Percentiles rank a stretch among this genome's conserved stretches.
These are phyloP conservation scores for Straminergon stramineum DNA, from an alignment of 225 moss, liverwort and hornwort genomes.

Conservation along the genomic window DNA sequence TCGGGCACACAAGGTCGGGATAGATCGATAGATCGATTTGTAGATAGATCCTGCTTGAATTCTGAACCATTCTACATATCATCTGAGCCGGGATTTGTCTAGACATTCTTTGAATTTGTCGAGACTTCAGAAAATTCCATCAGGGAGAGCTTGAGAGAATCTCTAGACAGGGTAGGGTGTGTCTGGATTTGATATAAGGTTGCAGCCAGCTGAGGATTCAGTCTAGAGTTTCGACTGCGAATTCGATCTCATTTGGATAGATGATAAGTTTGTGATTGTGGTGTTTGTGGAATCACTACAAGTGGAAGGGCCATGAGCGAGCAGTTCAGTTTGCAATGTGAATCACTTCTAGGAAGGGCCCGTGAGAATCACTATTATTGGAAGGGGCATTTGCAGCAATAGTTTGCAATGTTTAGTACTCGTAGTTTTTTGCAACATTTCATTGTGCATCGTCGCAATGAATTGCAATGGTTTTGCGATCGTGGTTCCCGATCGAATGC, in stretches of 20 bases:
- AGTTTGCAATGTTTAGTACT: background rate
- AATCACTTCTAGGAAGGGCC: background rate
- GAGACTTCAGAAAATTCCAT: background rate
- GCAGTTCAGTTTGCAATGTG: background rate
- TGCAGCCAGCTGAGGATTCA: background rate
- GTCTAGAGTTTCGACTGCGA: background rate
- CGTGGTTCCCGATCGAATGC: background rate
- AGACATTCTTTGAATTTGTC: background rate
- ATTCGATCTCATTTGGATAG: background rate
- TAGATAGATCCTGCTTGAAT: background rate
- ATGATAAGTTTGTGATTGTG: background rate
- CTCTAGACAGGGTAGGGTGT: no score
- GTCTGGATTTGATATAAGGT: background rate
- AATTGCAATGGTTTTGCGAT: background rate
- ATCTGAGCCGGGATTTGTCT: background rate
- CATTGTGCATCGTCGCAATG: background rate
- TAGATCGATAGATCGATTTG: no score
- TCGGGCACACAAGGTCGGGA: constrained; percentile 43
- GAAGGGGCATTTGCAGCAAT: background rate
- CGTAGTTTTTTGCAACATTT: background rate
- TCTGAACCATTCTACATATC: background rate
- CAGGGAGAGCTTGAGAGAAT: background rate
- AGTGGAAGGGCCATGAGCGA: background rate
- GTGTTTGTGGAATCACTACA: background rate
- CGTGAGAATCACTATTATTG: background rate